Conservation (phyloP, 108 stramenopile species). For the Fragilaria crotonensis region DNA sequence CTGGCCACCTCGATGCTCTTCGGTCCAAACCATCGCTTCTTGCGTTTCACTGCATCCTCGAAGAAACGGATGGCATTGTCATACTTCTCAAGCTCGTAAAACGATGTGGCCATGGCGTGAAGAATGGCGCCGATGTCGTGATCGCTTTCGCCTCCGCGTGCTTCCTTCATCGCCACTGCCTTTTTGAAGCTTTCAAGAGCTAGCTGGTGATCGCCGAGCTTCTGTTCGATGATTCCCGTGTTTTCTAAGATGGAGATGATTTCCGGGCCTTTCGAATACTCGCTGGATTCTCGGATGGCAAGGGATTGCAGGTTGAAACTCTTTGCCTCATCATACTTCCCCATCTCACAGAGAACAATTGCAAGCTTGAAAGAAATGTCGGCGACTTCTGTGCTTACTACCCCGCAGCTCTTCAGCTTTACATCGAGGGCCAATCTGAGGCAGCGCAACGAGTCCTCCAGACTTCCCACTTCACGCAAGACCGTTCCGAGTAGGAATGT, state of each 20-base stretch:
- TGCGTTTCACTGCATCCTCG: constrained; percentile 15
- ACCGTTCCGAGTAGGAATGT: constrained; percentile 1
- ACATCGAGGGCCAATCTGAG: background rate
- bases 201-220: constrained; percentile 20
- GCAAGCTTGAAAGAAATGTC: background rate
- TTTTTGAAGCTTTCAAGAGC: constrained; percentile 30
- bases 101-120: constrained; percentile 33
- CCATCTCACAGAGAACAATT: constrained; percentile 4
- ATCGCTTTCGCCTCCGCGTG: constrained; percentile 20
- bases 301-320: constrained; percentile 29
- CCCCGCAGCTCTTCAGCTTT: background rate
- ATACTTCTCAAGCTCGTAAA: constrained; percentile 21
- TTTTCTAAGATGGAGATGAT: constrained; percentile 19
- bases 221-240: constrained; percentile 42
- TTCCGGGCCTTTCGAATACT: background rate
- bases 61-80: constrained; percentile 25
- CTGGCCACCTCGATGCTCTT: constrained; percentile 29
- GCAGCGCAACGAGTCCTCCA: background rate
- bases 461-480: constrained; percentile 1
- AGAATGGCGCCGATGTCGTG: constrained; percentile 29
- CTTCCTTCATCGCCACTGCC: constrained; percentile 34
- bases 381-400: background rate
- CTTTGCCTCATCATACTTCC: constrained; percentile 24
- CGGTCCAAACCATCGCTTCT: constrained; percentile 14
- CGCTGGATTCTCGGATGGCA: constrained; percentile 6